Evolutionary conservation across 2,329 filamentous ascomycete genomes (phyloP).

Genomic region (Claviceps sp.): DNA sequence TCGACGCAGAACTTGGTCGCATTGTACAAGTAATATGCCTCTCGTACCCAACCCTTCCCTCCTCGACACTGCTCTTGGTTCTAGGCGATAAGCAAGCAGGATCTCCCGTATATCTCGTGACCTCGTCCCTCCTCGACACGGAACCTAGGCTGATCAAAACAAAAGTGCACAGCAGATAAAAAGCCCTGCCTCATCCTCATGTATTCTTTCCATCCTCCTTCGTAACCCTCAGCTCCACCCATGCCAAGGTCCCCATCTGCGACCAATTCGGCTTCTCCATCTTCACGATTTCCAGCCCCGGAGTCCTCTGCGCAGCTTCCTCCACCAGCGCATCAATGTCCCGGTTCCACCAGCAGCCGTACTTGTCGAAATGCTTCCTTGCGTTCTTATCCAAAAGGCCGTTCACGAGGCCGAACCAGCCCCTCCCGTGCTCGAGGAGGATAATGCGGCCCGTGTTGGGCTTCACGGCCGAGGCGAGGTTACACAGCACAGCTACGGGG

Average conservation of each 20-base stretch:
- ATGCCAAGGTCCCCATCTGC: conserved; percentile 44
- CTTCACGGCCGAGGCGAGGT: conserved; percentile 37
- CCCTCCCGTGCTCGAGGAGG: conserved; percentile 49
- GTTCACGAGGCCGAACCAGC: conserved; percentile 41
- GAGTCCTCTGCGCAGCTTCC: conserved; percentile 31
- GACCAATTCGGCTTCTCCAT: conserved; percentile 36
- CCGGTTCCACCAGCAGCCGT: conserved; percentile 57
- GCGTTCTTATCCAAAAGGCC: conserved; percentile 41
- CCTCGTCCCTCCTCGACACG: too few species aligned
- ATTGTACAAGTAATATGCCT: too few species aligned
- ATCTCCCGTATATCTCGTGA: too few species aligned
- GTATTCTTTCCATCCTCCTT: not conserved
- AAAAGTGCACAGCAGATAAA: too few species aligned
- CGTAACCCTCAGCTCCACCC: conserved; percentile 37
- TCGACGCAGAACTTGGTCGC: too few species aligned
- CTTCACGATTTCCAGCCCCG: conserved; percentile 42
- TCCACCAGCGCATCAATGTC: conserved; percentile 43
- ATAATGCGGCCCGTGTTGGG: conserved; percentile 46
- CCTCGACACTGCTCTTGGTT: too few species aligned
- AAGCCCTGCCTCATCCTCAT: not conserved
- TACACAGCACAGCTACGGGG: conserved; percentile 37
- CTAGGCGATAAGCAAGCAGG: too few species aligned
- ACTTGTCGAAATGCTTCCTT: conserved; percentile 40
- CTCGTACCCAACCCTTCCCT: too few species aligned
- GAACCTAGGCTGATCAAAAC: too few species aligned